These are phyloP conservation scores for Boletellus emodensis DNA, from an alignment of 768 basidiomycete genomes.

Conservation along the genomic window DNA sequence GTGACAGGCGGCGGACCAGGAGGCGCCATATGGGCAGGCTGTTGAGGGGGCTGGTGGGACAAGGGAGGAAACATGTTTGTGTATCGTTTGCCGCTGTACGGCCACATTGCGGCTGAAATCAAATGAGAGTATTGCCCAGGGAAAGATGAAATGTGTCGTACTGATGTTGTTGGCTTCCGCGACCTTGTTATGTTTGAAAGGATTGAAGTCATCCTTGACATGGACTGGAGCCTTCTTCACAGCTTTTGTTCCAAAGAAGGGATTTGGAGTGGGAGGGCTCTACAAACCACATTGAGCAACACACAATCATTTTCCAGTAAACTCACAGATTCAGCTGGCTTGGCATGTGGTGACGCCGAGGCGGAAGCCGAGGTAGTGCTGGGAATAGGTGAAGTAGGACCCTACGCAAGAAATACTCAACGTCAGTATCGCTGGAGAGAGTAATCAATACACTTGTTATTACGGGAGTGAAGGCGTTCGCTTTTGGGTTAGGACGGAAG, in stretches of 20 bases:
- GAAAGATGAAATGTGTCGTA: constrained; percentile 38
- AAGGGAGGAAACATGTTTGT: constrained; percentile 68
- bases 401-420: constrained; percentile 30
- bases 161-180: constrained; percentile 69
- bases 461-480: constrained; percentile 70
- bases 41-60: constrained; percentile 57
- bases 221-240: constrained; percentile 78
- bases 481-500: constrained; percentile 86
- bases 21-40: constrained; percentile 61
- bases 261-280: constrained; percentile 59
- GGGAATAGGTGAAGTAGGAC: constrained; percentile 44
- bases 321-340: constrained; percentile 50
- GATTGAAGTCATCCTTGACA: constrained; percentile 96
- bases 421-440: constrained; percentile 14
- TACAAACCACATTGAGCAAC: constrained; percentile 19
- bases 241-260: constrained; percentile 83
- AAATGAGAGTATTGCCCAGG: constrained; percentile 3
- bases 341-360: constrained; percentile 60
- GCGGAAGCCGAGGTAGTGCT: constrained; percentile 41
- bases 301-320: background rate
- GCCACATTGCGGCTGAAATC: constrained; percentile 68
- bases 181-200: constrained; percentile 86
- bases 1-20: constrained; percentile 67
- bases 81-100: constrained; percentile 87
- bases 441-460: constrained; percentile 19